Percentiles rank a stretch among this genome's conserved stretches.
phyloP scores from a whole-genome alignment of 148 eudicot species.

The Vaccinium darrowii region DNA sequence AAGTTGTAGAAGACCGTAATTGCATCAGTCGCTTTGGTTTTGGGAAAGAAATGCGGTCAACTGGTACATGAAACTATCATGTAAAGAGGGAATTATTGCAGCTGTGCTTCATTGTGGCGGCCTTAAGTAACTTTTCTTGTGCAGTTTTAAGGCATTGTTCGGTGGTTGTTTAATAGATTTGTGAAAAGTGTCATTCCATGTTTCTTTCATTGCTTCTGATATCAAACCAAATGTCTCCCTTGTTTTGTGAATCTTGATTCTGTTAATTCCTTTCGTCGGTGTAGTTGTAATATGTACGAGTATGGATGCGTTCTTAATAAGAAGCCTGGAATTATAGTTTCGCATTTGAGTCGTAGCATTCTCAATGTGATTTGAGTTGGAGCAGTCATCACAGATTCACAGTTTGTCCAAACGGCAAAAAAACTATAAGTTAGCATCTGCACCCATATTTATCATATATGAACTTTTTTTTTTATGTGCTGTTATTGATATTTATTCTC shows the following conservation, averaged over 20 bases:
- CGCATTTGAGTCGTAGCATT: neutral
- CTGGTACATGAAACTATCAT: neutral
- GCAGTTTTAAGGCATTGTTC: neutral
- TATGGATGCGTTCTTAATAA: neutral
- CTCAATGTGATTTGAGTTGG: neutral
- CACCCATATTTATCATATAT: neutral
- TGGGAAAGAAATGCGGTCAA: conserved; percentile 3
- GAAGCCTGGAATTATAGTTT: neutral
- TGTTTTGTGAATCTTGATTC: neutral
- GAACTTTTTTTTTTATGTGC: neutral
- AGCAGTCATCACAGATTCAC: neutral
- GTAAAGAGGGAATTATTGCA: neutral
- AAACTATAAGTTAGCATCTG: neutral
- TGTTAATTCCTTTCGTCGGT: neutral
- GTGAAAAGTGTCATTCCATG: neutral
- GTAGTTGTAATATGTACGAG: neutral
- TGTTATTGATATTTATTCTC: neutral
- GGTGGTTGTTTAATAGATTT: neutral
- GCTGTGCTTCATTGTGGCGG: neutral
- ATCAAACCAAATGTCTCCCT: neutral
- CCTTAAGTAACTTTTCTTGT: neutral
- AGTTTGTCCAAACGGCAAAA: neutral
- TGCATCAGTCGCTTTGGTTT: neutral
- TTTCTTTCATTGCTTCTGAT: neutral
- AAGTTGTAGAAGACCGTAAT: conserved; percentile 2